Evolutionary conservation across 2,329 filamentous ascomycete species (phyloP).

Genomic region (Paradendryphiella salina): DNA sequence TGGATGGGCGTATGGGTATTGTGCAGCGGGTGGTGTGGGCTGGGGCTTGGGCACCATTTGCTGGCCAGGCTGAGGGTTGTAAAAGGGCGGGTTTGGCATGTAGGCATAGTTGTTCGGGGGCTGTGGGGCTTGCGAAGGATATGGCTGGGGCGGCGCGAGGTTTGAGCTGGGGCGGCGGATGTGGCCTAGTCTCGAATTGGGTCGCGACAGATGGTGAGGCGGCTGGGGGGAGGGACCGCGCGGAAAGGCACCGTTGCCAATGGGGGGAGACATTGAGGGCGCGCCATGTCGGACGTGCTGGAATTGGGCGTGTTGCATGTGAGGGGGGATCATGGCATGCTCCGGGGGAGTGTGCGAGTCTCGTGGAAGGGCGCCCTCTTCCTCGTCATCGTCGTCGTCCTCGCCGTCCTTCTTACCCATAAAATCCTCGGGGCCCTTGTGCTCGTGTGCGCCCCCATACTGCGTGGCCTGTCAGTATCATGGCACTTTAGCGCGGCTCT

Average conservation of each 20-base stretch:
- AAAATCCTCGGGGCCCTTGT: conserved; percentile 94
- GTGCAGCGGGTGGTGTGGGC: conserved; percentile 47
- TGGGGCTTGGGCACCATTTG: conserved; percentile 52
- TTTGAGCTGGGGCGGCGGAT: conserved; percentile 74
- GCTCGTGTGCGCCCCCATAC: conserved; percentile 92
- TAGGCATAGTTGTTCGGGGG: conserved; percentile 74
- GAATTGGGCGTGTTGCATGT: conserved; percentile 62
- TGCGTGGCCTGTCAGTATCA: conserved; percentile 49
- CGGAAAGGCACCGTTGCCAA: conserved; percentile 71
- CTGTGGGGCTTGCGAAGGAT: conserved; percentile 64
- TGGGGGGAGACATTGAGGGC: conserved; percentile 85
- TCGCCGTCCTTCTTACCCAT: conserved; percentile 72
- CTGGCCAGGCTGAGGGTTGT: conserved; percentile 66
- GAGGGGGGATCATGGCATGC: conserved; percentile 57
- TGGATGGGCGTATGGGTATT: conserved; percentile 52
- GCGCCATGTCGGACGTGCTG: conserved; percentile 80
- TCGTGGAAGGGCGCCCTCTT: conserved; percentile 69
- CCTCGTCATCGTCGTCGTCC: conserved; percentile 82
- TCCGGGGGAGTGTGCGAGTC: conserved; percentile 67
- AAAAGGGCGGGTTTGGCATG: conserved; percentile 83
- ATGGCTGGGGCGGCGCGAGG: conserved; percentile 66
- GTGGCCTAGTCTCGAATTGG: conserved; percentile 73
- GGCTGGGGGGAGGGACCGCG: conserved; percentile 83
- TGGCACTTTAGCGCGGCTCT: conserved; percentile 29
- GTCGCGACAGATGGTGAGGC: conserved; percentile 68